Conservation (phyloP, 176 grass and related monocot species). For the Elaeis guineensis region DNA sequence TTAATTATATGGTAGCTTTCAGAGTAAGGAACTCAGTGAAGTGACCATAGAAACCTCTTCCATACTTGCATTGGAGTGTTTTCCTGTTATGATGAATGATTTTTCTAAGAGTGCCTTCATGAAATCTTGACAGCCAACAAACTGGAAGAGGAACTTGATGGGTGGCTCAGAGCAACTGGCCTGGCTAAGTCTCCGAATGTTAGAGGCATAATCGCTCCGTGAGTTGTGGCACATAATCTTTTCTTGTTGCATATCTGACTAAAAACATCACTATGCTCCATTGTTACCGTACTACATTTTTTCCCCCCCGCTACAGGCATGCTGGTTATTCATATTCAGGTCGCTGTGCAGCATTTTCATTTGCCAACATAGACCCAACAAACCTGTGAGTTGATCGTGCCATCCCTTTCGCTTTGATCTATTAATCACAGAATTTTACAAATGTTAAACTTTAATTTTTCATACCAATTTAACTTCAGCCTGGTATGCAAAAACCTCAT, state of each 20-base stretch:
- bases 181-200: conserved; percentile 73
- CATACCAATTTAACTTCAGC: neutral
- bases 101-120: neutral
- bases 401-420: neutral
- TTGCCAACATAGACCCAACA: conserved; percentile 89
- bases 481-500: neutral
- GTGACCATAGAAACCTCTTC: too few relatives aligned
- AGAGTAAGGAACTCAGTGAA: too few relatives aligned
- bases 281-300: conserved; percentile 9
- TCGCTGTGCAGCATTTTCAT: conserved; percentile 86
- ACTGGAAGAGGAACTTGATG: conserved; percentile 77
- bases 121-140: conserved; percentile 36
- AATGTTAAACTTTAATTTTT: neutral
- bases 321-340: conserved; percentile 98
- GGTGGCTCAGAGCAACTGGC: conserved; percentile 53
- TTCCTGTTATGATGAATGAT: too few relatives aligned
- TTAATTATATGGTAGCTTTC: too few relatives aligned
- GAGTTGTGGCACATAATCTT: conserved; percentile 23
- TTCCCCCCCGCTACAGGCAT: conserved; percentile 48
- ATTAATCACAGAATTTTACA: neutral
- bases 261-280: neutral
- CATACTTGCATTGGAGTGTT: too few relatives aligned
- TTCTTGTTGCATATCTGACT: too few relatives aligned
- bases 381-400: conserved; percentile 64
- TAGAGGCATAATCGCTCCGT: conserved; percentile 94